Conservation (phyloP, 768 basidiomycete genomes). For the Suillus placidus region DNA sequence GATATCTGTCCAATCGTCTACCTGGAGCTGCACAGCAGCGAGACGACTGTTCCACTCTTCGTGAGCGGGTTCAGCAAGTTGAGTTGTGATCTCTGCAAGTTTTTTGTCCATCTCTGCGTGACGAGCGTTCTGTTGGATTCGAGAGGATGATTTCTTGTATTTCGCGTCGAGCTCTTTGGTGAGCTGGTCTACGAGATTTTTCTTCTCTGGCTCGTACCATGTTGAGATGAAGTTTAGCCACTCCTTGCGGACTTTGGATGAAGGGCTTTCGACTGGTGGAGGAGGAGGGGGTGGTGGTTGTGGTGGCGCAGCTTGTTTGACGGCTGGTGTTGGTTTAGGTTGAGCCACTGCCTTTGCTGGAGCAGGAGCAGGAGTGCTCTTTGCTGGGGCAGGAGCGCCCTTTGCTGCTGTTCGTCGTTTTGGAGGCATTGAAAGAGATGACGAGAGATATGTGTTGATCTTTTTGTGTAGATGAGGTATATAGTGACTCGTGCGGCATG, state of each 20-base stretch:
- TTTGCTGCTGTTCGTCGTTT: constrained; percentile 31
- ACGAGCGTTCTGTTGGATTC: constrained; percentile 32
- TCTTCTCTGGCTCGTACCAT: constrained; percentile 36
- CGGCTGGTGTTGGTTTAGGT: constrained; percentile 15
- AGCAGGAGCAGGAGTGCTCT: constrained; percentile 18
- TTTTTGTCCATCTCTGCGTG: constrained; percentile 32
- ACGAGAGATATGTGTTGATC: background rate
- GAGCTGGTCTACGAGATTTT: constrained; percentile 32
- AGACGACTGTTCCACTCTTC: constrained; percentile 38
- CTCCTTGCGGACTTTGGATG: constrained; percentile 33
- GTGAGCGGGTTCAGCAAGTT: constrained; percentile 34
- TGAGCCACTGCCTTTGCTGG: background rate
- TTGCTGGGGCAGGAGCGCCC: constrained; percentile 15
- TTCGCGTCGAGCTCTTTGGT: constrained; percentile 33
- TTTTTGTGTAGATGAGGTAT: constrained; percentile 18
- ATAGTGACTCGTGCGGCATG: constrained; percentile 30
- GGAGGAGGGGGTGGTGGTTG: constrained; percentile 13
- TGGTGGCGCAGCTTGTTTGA: constrained; percentile 16
- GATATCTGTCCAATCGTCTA: constrained; percentile 37
- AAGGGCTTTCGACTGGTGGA: constrained; percentile 22
- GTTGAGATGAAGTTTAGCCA: constrained; percentile 30
- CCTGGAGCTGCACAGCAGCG: constrained; percentile 29
- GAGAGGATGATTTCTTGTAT: constrained; percentile 31
- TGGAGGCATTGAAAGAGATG: constrained; percentile 26
- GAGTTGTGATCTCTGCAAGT: constrained; percentile 23